These are phyloP conservation scores for Acer yangbiense DNA, from an alignment of 345 rosid species.

Conservation along the genomic window DNA sequence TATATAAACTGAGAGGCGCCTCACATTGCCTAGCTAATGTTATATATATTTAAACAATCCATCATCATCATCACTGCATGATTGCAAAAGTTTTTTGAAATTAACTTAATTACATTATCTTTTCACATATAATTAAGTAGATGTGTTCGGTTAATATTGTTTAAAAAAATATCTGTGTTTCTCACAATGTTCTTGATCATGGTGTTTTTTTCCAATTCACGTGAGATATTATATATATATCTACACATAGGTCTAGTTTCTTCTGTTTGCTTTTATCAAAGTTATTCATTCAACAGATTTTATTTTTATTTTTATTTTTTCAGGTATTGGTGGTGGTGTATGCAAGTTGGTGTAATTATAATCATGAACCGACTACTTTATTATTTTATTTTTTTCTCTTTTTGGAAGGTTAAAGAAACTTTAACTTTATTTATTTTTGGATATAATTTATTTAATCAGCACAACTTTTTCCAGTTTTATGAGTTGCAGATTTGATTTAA, in stretches of 20 bases:
- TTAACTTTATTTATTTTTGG: not conserved
- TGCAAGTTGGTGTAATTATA: slow-evolving; percentile 17
- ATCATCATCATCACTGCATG: slow-evolving; percentile 34
- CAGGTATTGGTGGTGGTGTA: not conserved
- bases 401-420: slow-evolving; percentile 1
- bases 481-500: not conserved
- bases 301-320: not conserved
- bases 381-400: not conserved
- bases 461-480: not conserved
- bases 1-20: too few species aligned
- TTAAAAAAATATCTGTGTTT: not conserved
- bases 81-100: slow-evolving; percentile 20
- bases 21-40: too few species aligned
- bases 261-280: not conserved
- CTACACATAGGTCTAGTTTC: not conserved
- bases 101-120: not conserved
- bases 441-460: not conserved
- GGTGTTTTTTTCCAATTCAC: not conserved
- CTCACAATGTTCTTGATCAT: not conserved
- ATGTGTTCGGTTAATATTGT: not conserved
- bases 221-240: not conserved
- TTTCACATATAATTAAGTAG: not conserved
- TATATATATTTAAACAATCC: too few species aligned
- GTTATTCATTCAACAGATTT: not conserved
- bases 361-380: slow-evolving; percentile 2